Base-by-base conservation (phyloP, 179 eudicot genomes). In the Amaranthus tricolor region DNA sequence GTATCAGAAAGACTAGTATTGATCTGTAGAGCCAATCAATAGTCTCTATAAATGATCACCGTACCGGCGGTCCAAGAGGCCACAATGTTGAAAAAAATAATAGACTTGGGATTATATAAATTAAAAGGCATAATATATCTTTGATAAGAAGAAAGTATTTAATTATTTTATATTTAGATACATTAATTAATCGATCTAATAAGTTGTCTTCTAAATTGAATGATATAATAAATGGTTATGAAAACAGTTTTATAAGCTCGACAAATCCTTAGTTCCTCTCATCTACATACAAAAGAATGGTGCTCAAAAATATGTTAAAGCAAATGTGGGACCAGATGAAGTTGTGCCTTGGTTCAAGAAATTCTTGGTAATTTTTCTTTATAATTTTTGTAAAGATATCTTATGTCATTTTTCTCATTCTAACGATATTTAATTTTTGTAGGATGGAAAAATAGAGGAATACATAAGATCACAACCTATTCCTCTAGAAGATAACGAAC, bases 401-500 rank as follows among this genome's bases (percentile, higher is more conserved):
- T 6, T 21, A 50, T 5, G 44, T 6, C 3, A 1, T 73, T 31
- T 57, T 72, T 31, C 59, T 56, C 21, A 24, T n/a, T 17, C 16
- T 50, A 15, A 66, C 15, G n/a, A 60, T 12, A n/a, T 12, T 5
- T 11, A 9, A 5, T 21, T 10, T 19, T 19, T 65, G 67, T 82
- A 93, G 98, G 94, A 86, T 72, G 94, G 89, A 43, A 87, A 85
- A 20, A 79, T 86, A 74, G 76, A 82, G 73, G 84, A 87, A 31
- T 86, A 71, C 79, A 76, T 59, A 53, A 86, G 82, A 66, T 93
- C 97, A n/a, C 85, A 93, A 70, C 88, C 91, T 40, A 84, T 93
- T 64, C 98, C 98, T n/a, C 81, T 80, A 70, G 86, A 76, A 57
- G 91, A 91, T 73, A 79, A 88, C 24, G 95, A 93, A 80, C 95